phyloP scores from a whole-genome alignment of 345 rosid species.

The Cardiospermum halicacabum region DNA sequence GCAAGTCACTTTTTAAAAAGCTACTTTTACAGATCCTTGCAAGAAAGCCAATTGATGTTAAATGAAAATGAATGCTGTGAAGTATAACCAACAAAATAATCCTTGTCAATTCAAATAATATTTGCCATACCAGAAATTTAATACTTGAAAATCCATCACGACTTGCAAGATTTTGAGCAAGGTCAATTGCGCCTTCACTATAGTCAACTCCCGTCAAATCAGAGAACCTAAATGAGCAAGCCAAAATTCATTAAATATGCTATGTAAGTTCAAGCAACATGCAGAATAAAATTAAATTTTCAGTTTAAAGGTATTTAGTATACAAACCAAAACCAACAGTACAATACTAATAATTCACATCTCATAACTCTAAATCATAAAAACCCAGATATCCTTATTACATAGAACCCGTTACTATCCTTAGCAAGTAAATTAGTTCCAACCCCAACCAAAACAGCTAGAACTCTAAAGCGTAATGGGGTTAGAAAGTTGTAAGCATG shows the following conservation, averaged over 20 bases:
- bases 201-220: slow-evolving; percentile 91
- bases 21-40: slow-evolving; percentile 13
- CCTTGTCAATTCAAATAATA: not conserved
- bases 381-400: not conserved
- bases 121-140: slow-evolving; percentile 59
- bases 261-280: not conserved
- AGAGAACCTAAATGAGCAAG: slow-evolving; percentile 59
- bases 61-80: not conserved
- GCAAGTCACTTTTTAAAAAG: not conserved
- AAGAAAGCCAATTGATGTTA: not conserved
- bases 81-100: not conserved
- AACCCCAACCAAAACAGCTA: too few species aligned
- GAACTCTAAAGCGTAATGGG: too few species aligned
- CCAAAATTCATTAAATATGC: not conserved
- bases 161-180: slow-evolving; percentile 73
- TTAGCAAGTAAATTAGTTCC: too few species aligned
- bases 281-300: not conserved
- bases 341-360: not conserved
- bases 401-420: too few species aligned
- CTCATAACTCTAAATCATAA: not conserved
- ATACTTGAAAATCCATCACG: slow-evolving; percentile 77
- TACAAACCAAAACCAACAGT: not conserved
- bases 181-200: slow-evolving; percentile 86
- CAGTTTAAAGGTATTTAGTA: not conserved
- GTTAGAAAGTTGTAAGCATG: too few species aligned